Percentiles rank a stretch among this genome's conserved stretches.
Conservation (phyloP, 1,284 basidiomycete genomes). For the Anthracocystis walkeri region DNA sequence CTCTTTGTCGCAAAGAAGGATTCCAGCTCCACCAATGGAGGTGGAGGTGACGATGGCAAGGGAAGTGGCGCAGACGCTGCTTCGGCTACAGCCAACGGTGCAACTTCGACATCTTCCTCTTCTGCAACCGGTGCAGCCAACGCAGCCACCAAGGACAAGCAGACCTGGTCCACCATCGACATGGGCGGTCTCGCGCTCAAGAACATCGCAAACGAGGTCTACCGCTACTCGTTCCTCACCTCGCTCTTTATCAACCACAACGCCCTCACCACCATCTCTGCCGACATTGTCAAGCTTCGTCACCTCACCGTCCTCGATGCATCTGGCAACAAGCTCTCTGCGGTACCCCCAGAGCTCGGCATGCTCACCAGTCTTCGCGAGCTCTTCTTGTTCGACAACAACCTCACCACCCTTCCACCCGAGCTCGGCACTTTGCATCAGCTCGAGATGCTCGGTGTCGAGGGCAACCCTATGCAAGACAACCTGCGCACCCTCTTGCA, state of each 20-base stretch:
- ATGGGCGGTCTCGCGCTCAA: conserved; percentile 96
- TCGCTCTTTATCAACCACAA: conserved; percentile 99
- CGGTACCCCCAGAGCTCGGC: conserved; percentile 88
- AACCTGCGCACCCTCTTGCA: conserved; percentile 83
- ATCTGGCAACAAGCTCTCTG: conserved; percentile 85
- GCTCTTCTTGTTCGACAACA: conserved; percentile 95
- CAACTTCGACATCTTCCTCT: conserved; percentile 5
- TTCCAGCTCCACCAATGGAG: conserved; percentile 36
- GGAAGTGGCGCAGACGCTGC: conserved; percentile 27
- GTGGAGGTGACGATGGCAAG: conserved; percentile 39
- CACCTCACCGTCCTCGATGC: conserved; percentile 92
- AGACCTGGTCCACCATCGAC: conserved; percentile 87
- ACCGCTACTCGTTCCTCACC: conserved; percentile 92
- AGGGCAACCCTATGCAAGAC: conserved; percentile 91
- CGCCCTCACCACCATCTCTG: conserved; percentile 81
- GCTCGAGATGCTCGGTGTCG: conserved; percentile 90
- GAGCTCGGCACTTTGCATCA: conserved; percentile 93
- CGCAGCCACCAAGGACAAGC: conserved; percentile 38
- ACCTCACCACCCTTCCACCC: conserved; percentile 82
- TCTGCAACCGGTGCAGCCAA: conserved; percentile 3
- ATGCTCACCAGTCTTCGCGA: conserved; percentile 91
- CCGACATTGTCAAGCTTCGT: conserved; percentile 84
- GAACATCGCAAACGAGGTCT: conserved; percentile 84
- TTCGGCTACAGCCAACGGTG: conserved; percentile 26
- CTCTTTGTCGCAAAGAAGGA: conserved; percentile 67